Evolutionary conservation across 2,329 filamentous ascomycete species (phyloP), one percentile per base, ranked within the genome.

Genomic region (Cryphonectria naterciae): DNA sequence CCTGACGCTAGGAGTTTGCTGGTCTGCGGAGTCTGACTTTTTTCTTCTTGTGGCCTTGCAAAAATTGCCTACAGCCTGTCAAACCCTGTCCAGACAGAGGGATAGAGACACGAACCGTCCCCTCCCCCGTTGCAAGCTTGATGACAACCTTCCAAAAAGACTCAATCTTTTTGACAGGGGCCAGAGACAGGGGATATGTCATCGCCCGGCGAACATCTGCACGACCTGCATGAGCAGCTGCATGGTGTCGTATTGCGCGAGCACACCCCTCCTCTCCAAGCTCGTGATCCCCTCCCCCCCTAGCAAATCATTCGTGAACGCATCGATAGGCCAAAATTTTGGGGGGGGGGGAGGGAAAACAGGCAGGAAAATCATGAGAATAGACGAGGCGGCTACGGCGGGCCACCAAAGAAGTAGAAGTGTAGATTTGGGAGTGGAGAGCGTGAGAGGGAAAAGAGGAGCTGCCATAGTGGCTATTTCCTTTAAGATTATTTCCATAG

Each of bases 141-240:
- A 58, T 13, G 25, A 17, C 13, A 58, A 58, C 54, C 54, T 58
- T 28, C 28, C 46, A 49, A 17, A 43, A 15, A 54, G 8, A 10
- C 49, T 54, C n/a, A 15, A 49, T 10, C 8, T 8, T 10, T 2
- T n/a, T 19, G 28, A 58, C 54, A 35, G 54, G 54, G 54, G 54
- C 13, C 17, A 17, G 28, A 1, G 28, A 28, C 25, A 32, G 54
- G 54, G 54, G 54, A 28, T 58, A 58, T 58, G 54, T 58, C 54
- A 58, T 58, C 2, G 54, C 54, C 54, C 4, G 25, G 19, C 54
- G 54, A 35, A 15, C 5, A 58, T 17, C 28, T 58, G 54, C 54
- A 58, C 54, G 15, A 32, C 54, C 54, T 32, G 54, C 54, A 58
- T 58, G 54, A 58, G 54, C 54, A 58, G 25, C 54, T 58, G 28